Base-by-base conservation (phyloP, 2,329 filamentous ascomycete species). In the Lasiodiplodia sp. region DNA sequence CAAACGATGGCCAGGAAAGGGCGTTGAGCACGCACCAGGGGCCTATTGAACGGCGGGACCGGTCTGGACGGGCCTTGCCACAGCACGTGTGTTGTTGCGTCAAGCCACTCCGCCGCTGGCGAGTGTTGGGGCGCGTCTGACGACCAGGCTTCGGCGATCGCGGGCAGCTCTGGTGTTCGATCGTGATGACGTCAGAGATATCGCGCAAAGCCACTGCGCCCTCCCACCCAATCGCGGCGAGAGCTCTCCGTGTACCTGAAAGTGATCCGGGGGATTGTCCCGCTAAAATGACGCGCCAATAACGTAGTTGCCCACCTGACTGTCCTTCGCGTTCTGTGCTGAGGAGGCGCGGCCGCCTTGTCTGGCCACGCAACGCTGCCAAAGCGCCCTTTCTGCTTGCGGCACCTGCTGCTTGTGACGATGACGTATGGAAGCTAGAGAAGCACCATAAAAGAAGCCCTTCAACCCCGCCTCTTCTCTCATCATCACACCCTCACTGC, bases 401-500 rank as follows among this genome's bases (percentile, higher is more conserved):
- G 60, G 60, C 60, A 51, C 52, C 38, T 47, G 34, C 63, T 28
- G 18, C 21, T 23, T 12, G 40, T 40, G 58, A 44, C 38, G 18
- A 49, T 69, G 67, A 69, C 67, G 67, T 69, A 65, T 4, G 23
- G 3, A 6, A 10, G 1, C 66, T n/a, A 8, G 44, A 31, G 4
- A n/a, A 18, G 7, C 47, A 68, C 12, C 25, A 69, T 56, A 66
- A 47, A 69, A 66, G 53, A 53, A 49, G 28, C 38, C 14, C 60
- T 21, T 16, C 21, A 28, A 28, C 8, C 31, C 38, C 28, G 47
- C 62, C 16, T 4, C 34, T 4, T 51, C 60, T 40, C 18, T 38
- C 57, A 64, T 16, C 66, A 68, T 69, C 70, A 72, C 74, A 47
- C 44, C 31, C 71, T 55, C 38, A 49, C 58, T 49, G 16, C 28